Base-by-base conservation (phyloP, 2,329 filamentous ascomycete genomes). In the Aspergillus ibericus region DNA sequence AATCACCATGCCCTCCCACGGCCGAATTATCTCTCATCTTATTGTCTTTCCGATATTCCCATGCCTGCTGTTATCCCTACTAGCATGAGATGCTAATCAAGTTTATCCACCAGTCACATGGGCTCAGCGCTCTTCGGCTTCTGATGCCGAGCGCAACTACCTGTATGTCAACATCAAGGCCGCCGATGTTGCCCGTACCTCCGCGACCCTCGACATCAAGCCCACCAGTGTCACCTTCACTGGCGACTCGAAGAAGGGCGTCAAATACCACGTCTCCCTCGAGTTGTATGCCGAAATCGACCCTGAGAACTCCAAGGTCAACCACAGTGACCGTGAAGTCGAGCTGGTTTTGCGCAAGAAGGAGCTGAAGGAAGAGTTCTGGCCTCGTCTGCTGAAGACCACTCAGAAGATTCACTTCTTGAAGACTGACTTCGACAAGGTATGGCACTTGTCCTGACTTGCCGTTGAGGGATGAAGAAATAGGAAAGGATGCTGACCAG, bases 381-480 rank as follows among this genome's bases (percentile, higher is more conserved):
- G 95, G 95, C 93, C 93, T 63, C 88, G 95, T 65, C 85, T 99
- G 72, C 84, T 97, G 75, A 97, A 97, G 88, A 91, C 93, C 61
- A 78, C 82, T 67, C 89, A 91, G 84, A 96, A 92, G 83, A 81
- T 91, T 56, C 95, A 98, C 81, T 99, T 92, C 86, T 80, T 99
- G 72, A 96, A 96, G 88, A 98, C 95, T 65, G 90, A 99, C 81
- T 99, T 99, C 71, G 93, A 97, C 83, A 97, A 96, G 89, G 87
- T 89, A 75, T 60, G 83, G 46, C 35, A 36, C 20, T 8, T 13
- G 29, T 12, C 12, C 29, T 29, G 4, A 12, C 15, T 42, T n/a
- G 25, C 25, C 32, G 16, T 20, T 9, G n/a, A 13, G 15, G 7
- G 9, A 20, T 5, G 1, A 9, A 16, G 9, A 36, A 32, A 29